A percentile compares a stretch with the other conserved stretches of the same genome.
Evolutionary conservation across 805 yeast species (phyloP).

Genomic region (Brettanomyces bruxellensis): DNA sequence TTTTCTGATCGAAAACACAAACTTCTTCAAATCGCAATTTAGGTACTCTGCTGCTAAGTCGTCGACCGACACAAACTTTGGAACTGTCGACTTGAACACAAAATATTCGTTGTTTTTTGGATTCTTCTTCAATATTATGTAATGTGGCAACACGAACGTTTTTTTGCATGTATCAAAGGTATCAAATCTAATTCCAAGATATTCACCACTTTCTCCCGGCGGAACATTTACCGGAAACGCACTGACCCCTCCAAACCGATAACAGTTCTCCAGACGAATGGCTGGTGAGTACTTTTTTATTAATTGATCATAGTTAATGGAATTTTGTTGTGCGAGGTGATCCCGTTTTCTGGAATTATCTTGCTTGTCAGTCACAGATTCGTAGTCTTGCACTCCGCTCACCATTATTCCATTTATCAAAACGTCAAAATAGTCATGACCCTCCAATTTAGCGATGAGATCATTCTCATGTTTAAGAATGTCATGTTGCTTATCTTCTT

Average conservation of each 20-base stretch:
- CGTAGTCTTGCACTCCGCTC: constrained; percentile 10
- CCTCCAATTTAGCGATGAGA: constrained; percentile 4
- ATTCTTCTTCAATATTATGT: constrained; percentile 30
- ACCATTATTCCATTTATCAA: constrained; percentile 17
- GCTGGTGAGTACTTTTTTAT: constrained; percentile 19
- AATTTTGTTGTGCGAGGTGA: constrained; percentile 3
- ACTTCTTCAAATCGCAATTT: constrained; percentile 16
- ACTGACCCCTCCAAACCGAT: constrained; percentile 40
- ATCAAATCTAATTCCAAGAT: constrained; percentile 43
- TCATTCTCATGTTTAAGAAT: too few relatives aligned
- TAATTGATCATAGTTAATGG: constrained; percentile 3
- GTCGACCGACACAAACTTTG: constrained; percentile 22
- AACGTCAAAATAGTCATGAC: constrained; percentile 23
- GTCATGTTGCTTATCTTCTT: neutral
- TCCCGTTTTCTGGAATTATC: constrained; percentile 4
- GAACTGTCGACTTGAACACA: constrained; percentile 27
- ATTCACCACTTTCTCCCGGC: constrained; percentile 15
- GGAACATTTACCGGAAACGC: constrained; percentile 40
- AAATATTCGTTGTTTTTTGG: constrained; percentile 22
- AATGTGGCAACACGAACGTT: constrained; percentile 35
- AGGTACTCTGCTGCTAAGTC: constrained; percentile 17
- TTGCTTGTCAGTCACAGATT: neutral
- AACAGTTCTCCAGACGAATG: constrained; percentile 37
- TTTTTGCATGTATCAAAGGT: constrained; percentile 21
- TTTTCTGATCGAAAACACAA: constrained; percentile 18